Evolutionary conservation across 116 monocot species (phyloP).

Genomic region (Papilionanthe hybrid): DNA sequence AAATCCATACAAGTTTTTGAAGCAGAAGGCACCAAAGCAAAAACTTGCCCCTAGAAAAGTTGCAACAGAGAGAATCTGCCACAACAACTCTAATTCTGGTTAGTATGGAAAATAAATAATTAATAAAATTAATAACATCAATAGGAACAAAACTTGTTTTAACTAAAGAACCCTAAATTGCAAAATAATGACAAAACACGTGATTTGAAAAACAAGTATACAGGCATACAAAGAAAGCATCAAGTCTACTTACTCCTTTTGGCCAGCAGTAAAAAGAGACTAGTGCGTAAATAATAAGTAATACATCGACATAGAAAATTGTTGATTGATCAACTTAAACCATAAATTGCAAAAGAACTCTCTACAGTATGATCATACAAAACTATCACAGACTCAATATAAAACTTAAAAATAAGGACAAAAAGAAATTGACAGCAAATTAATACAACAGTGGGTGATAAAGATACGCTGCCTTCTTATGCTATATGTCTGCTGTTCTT

Average conservation of each 20-base stretch:
- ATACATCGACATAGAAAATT: not conserved
- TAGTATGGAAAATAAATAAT: not conserved
- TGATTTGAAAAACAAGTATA: not conserved
- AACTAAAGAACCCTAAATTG: not conserved
- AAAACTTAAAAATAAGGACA: not conserved
- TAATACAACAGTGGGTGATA: not conserved
- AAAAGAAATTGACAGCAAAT: not conserved
- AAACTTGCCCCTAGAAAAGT: conserved; percentile 84
- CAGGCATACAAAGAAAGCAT: not conserved
- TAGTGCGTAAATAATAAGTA: not conserved
- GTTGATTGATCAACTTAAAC: not conserved
- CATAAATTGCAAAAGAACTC: too few species aligned
- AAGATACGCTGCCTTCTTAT: not conserved
- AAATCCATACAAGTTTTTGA: conserved; percentile 89
- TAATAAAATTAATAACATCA: not conserved
- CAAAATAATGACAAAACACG: not conserved
- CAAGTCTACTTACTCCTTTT: not conserved
- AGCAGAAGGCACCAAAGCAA: conserved; percentile 88
- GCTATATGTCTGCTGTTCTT: not conserved
- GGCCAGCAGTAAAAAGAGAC: not conserved
- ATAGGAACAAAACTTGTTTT: not conserved
- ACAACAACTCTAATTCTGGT: not conserved
- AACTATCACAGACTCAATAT: not conserved
- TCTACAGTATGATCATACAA: not conserved
- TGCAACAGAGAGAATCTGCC: conserved; percentile 87